phyloP scores from a whole-genome alignment of 2,329 filamentous ascomycete genomes.

The Alternaria sp. region DNA sequence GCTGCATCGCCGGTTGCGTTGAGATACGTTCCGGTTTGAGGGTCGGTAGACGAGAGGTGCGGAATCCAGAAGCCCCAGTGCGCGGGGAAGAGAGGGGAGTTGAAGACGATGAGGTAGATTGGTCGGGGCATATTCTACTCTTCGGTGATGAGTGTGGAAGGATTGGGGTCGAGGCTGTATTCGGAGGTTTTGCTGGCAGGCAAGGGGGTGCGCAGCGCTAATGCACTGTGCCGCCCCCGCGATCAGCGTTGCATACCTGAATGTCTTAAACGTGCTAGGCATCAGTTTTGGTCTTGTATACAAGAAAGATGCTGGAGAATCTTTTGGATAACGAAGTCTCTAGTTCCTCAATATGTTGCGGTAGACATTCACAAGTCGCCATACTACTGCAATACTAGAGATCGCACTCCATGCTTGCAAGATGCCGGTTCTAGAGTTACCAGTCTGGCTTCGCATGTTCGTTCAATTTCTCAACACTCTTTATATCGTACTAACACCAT shows the following conservation, averaged over 20 bases:
- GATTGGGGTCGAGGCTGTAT: background rate
- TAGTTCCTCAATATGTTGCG: background rate
- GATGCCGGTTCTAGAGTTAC: background rate
- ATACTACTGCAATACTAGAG: no score
- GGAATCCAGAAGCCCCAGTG: conserved; percentile 37
- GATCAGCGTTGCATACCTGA: background rate
- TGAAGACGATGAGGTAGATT: conserved; percentile 27
- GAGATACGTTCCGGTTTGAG: conserved; percentile 26
- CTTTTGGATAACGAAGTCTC: no score
- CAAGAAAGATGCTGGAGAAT: rapidly evolving
- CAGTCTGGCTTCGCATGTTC: background rate
- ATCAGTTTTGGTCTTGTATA: background rate
- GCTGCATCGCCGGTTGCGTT: conserved; percentile 27
- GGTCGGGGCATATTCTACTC: conserved; percentile 13
- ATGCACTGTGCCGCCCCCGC: background rate
- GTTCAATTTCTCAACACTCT: background rate
- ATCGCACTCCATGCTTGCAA: background rate
- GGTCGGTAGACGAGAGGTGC: background rate
- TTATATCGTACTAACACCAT: rapidly evolving
- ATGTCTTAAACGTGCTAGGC: background rate
- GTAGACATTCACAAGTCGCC: background rate
- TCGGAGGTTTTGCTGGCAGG: background rate
- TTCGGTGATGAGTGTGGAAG: background rate
- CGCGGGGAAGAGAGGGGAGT: conserved; percentile 31
- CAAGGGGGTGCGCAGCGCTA: background rate